Percentiles rank a stretch among this genome's conserved stretches.
phyloP scores from a whole-genome alignment of 129 eudicot genomes.

The Pittosporum tobira region DNA sequence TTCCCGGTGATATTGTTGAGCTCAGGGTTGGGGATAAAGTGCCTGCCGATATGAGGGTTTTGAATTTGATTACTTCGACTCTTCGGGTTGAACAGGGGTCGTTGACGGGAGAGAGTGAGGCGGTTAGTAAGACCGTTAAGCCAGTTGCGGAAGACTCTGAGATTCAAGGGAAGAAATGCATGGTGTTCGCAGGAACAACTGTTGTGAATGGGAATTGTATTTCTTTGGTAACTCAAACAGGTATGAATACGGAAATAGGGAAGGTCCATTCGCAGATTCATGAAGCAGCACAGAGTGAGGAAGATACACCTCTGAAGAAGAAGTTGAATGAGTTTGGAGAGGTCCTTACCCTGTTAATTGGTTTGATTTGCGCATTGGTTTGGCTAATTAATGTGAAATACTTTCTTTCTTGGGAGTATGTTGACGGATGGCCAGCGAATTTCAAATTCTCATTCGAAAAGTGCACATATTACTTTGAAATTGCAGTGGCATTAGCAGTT shows the following conservation, averaged over 20 bases:
- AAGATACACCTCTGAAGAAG: conserved; percentile 79
- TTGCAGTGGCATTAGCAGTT: conserved; percentile 15
- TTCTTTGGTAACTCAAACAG: conserved; percentile 68
- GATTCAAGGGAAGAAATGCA: conserved; percentile 77
- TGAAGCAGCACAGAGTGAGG: conserved; percentile 65
- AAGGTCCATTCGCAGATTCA: conserved; percentile 83
- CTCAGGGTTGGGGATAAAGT: conserved; percentile 84
- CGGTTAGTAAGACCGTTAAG: conserved; percentile 61
- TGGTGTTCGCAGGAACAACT: conserved; percentile 94
- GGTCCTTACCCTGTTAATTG: conserved; percentile 10
- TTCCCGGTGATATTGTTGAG: conserved; percentile 92
- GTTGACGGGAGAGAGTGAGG: conserved; percentile 84
- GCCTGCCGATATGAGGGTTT: conserved; percentile 85
- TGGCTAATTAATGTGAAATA: conserved; percentile 34
- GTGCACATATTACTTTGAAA: conserved; percentile 17
- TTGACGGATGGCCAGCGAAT: conserved; percentile 73
- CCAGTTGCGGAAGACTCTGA: conserved; percentile 58
- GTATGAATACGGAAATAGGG: conserved; percentile 82
- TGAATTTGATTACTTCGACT: conserved; percentile 60
- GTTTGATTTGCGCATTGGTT: conserved; percentile 10
- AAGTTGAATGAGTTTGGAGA: conserved; percentile 54
- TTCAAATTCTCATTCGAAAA: conserved; percentile 80
- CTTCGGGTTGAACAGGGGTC: conserved; percentile 88
- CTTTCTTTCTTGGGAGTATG: conserved; percentile 78
- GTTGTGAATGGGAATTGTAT: conserved; percentile 76